Evolutionary conservation across 345 rosid genomes (phyloP).

Genomic region (Balakata baccata): DNA sequence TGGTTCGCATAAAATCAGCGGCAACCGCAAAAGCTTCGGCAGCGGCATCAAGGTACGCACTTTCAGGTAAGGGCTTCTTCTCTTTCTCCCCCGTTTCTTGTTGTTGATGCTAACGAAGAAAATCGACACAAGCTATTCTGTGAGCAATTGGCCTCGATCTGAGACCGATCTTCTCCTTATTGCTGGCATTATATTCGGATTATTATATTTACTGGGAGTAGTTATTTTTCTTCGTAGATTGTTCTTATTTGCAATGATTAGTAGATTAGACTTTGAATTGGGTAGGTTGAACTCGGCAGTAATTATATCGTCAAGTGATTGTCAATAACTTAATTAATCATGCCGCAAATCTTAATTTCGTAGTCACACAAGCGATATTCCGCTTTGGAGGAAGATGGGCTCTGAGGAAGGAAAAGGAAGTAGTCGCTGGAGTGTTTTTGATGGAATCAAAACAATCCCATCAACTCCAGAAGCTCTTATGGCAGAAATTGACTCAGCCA

Average conservation of each 20-base stretch:
- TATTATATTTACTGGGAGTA: too few relatives aligned
- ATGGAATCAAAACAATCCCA: conserved; percentile 42
- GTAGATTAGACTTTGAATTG: background rate
- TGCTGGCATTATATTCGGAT: background rate
- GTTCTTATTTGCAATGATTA: background rate
- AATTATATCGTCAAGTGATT: background rate
- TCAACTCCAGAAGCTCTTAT: conserved; percentile 55
- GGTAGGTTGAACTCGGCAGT: background rate
- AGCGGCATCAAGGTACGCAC: background rate
- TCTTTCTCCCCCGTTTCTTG: too few relatives aligned
- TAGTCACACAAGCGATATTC: background rate
- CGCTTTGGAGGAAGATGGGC: conserved; percentile 34
- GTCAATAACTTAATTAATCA: background rate
- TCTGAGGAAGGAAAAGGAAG: conserved; percentile 37
- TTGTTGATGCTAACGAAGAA: too few relatives aligned
- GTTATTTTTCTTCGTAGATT: too few relatives aligned
- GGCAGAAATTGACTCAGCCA: conserved; percentile 60
- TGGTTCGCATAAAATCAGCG: background rate
- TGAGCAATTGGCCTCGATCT: too few relatives aligned
- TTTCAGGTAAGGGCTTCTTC: background rate
- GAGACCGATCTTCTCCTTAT: too few relatives aligned
- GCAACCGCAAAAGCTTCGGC: background rate
- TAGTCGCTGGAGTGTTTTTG: conserved; percentile 44
- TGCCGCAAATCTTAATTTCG: background rate
- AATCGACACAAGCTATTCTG: too few relatives aligned